A percentile compares a stretch with the other conserved stretches of the same genome.
phyloP scores from a whole-genome alignment of 1,139 yeast species.

The Candida sojae region DNA sequence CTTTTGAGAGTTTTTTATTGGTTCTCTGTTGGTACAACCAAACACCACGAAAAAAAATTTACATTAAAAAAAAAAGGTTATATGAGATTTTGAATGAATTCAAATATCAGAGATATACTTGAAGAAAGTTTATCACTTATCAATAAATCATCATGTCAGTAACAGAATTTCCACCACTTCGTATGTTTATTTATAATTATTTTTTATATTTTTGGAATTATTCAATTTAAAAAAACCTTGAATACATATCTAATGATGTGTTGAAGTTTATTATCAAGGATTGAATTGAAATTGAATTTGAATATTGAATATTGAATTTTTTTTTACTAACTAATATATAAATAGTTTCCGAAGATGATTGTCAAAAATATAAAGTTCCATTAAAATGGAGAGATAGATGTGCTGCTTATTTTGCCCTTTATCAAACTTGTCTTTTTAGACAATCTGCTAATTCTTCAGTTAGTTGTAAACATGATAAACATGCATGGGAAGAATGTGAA shows the following conservation, averaged over 20 bases:
- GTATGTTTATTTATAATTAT: constrained; percentile 29
- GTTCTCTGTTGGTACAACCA: constrained; percentile 5
- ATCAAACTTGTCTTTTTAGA: constrained; percentile 49
- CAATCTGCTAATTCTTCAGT: constrained; percentile 48
- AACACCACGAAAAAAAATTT: constrained; percentile 1
- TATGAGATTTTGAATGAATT: not conserved
- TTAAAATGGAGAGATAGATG: constrained; percentile 85
- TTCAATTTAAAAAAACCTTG: not conserved
- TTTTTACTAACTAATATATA: not conserved
- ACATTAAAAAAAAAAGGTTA: not conserved
- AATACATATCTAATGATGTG: too few species aligned
- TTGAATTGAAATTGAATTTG: too few species aligned
- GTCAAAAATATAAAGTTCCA: constrained; percentile 80
- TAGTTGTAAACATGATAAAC: constrained; percentile 78
- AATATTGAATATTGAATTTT: constrained; percentile 38
- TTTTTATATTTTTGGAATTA: not conserved
- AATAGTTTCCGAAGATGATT: constrained; percentile 77
- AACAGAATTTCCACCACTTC: constrained; percentile 54
- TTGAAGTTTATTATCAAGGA: too few species aligned
- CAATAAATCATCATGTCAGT: constrained; percentile 33
- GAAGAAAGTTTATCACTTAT: too few species aligned
- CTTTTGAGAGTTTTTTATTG: constrained; percentile 17
- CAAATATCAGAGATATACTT: not conserved
- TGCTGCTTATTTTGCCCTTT: constrained; percentile 69
- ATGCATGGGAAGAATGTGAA: constrained; percentile 84